Percentiles rank a stretch among this genome's conserved stretches.
phyloP scores from a whole-genome alignment of 495 filamentous ascomycete genomes.

The Daldinia caldariorum region DNA sequence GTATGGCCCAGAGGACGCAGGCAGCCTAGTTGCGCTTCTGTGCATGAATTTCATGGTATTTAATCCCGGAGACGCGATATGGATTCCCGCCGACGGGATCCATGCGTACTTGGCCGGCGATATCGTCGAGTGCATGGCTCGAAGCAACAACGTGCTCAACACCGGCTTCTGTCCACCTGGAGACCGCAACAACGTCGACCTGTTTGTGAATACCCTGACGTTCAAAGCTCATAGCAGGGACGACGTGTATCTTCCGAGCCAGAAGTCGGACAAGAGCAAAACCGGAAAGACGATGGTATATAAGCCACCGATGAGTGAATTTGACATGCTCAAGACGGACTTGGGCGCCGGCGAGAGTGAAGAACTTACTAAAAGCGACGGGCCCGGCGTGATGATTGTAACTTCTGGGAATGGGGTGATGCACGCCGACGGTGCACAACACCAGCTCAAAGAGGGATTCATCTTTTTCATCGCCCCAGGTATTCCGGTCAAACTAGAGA shows the following conservation, averaged over 20 bases:
- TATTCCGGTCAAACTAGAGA: constrained; percentile 60
- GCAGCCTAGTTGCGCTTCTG: constrained; percentile 71
- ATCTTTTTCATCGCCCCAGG: constrained; percentile 76
- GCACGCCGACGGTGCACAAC: constrained; percentile 61
- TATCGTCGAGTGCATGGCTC: constrained; percentile 88
- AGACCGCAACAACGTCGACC: constrained; percentile 68
- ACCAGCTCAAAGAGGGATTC: constrained; percentile 69
- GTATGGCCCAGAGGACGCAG: constrained; percentile 67
- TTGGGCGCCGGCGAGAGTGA: constrained; percentile 68
- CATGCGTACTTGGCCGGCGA: constrained; percentile 82
- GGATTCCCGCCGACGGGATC: constrained; percentile 80
- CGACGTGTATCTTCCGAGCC: constrained; percentile 62
- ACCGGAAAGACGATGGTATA: constrained; percentile 69
- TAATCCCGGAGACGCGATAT: constrained; percentile 72
- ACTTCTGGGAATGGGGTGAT: constrained; percentile 69
- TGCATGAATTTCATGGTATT: constrained; percentile 80
- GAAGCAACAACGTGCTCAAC: constrained; percentile 81
- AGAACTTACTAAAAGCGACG: constrained; percentile 63
- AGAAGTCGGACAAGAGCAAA: constrained; percentile 62
- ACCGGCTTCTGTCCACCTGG: constrained; percentile 76
- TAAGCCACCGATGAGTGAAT: constrained; percentile 76
- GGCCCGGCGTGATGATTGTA: constrained; percentile 73
- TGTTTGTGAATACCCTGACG: constrained; percentile 68
- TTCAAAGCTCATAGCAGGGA: constrained; percentile 68
- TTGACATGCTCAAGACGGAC: constrained; percentile 71